These are phyloP conservation scores for Colletotrichum tropicale DNA, from an alignment of 2,329 filamentous ascomycete species.

Conservation along the genomic window DNA sequence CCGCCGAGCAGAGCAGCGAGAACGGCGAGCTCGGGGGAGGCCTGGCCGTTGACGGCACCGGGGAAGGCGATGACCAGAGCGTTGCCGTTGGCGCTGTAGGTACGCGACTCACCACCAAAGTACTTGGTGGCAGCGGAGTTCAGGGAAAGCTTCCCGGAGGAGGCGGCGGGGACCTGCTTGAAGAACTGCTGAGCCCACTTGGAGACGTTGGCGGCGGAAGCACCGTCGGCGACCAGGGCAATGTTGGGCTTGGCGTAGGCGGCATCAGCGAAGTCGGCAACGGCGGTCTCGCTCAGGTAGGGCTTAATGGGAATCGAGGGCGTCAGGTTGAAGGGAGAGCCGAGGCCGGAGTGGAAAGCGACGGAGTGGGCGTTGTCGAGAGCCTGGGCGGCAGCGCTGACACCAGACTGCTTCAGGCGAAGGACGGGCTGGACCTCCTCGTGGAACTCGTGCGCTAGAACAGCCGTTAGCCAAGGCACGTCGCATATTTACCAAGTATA, in stretches of 20 bases:
- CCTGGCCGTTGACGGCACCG: constrained; percentile 78
- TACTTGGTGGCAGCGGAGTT: constrained; percentile 78
- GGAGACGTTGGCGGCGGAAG: constrained; percentile 73
- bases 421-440: constrained; percentile 85
- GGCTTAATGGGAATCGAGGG: constrained; percentile 74
- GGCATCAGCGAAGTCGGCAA: constrained; percentile 76
- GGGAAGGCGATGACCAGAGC: constrained; percentile 91
- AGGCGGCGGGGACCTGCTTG: constrained; percentile 65
- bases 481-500: neutral
- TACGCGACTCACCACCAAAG: constrained; percentile 93
- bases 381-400: constrained; percentile 72
- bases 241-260: constrained; percentile 92
- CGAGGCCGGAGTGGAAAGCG: constrained; percentile 94
- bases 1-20: constrained; percentile 90
- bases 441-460: constrained; percentile 82
- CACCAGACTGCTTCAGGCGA: constrained; percentile 73
- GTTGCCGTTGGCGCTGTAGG: constrained; percentile 77
- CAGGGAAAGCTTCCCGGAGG: constrained; percentile 57
- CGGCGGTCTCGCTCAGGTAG: constrained; percentile 78
- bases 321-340: constrained; percentile 75
- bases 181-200: constrained; percentile 98
- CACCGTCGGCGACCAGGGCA: constrained; percentile 88
- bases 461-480: constrained; percentile 11
- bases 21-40: constrained; percentile 90
- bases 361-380: constrained; percentile 84